These are phyloP conservation scores for Lithohypha guttulata DNA, from an alignment of 2,329 filamentous ascomycete genomes.

Conservation along the genomic window DNA sequence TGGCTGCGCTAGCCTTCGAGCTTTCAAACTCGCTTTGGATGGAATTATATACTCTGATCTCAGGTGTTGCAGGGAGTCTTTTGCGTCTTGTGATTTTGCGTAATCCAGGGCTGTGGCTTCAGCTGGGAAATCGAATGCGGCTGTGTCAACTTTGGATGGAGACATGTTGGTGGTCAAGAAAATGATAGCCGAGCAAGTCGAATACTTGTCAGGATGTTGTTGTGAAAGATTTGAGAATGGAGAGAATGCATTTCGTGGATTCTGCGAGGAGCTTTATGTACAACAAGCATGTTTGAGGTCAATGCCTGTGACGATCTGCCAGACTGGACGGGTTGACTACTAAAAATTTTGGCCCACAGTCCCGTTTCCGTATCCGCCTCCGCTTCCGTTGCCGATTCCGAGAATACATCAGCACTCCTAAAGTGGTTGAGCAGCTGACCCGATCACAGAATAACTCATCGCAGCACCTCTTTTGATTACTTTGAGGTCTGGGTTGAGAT, in stretches of 20 bases:
- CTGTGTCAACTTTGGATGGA: neutral
- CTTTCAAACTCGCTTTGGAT: constrained; percentile 57
- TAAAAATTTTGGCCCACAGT: neutral
- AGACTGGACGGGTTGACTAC: no score
- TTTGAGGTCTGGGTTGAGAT: no score
- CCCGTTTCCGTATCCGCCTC: neutral
- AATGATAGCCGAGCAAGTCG: neutral
- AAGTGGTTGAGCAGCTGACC: no score
- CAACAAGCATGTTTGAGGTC: no score
- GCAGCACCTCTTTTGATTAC: no score
- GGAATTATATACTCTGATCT: constrained; percentile 68
- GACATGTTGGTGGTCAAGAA: constrained; percentile 1
- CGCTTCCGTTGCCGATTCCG: neutral
- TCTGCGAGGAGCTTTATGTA: no score
- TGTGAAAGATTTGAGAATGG: no score
- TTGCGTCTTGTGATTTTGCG: constrained; percentile 43
- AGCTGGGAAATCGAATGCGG: constrained; percentile 10
- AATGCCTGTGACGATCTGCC: no score
- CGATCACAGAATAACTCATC: no score
- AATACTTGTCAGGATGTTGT: neutral
- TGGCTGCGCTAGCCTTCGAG: constrained; percentile 42
- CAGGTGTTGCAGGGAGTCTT: constrained; percentile 49
- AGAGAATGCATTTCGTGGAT: no score
- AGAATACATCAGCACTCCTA: no score
- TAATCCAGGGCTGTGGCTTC: constrained; percentile 29